Evolutionary conservation across 2,329 filamentous ascomycete genomes (phyloP), one percentile per base, ranked within the genome.

Genomic region (Zymoseptoria brevis): DNA sequence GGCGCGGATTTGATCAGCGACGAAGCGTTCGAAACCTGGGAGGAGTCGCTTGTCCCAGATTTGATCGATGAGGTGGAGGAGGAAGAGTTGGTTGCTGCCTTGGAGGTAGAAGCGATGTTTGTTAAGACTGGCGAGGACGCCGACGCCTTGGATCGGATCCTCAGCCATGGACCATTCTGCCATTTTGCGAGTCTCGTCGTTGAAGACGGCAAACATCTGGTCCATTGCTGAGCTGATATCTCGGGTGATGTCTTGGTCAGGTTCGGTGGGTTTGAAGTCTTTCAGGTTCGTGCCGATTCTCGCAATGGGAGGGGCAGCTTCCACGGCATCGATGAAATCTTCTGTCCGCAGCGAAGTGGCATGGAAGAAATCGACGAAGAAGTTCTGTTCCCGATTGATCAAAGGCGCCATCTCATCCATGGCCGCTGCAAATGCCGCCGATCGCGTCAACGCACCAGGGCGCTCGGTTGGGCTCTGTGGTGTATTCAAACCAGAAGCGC

Each of bases 351-450:
- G 80, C 1, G 90, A 95, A n/a, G 88, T 89, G 24, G 94, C 85
- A 68, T 97, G 93, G 81, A 97, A 97, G 73, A 96, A 94, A 67
- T 96, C 90, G n/a, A 96, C 86, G 54, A 96, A 80, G 71, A 97
- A 99, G 71, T 96, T 97, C 73, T 99, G 93, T 75, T 99, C 94
- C 73, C 93, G 92, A 66, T 90, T 87, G 60, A 96, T 86, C 58
- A 96, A 81, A 5, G 88, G 89, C 51, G 92, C 77, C 64, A 94
- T 83, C 68, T 96, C 90, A 59, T 94, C 88, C 62, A 96, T 76
- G 11, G 90, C 85, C 45, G 86, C 86, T 0, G 84, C 81, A 73
- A 97, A 96, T 2, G 90, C 85, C 73, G 96, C 91, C 66, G 86
- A 93, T 0, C 89, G 85, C 65, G 88, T 81, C 57, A 71, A 64